These are phyloP conservation scores for Echinochloa phyllopogon DNA, from an alignment of 176 grass and related monocot genomes.

Conservation along the genomic window DNA sequence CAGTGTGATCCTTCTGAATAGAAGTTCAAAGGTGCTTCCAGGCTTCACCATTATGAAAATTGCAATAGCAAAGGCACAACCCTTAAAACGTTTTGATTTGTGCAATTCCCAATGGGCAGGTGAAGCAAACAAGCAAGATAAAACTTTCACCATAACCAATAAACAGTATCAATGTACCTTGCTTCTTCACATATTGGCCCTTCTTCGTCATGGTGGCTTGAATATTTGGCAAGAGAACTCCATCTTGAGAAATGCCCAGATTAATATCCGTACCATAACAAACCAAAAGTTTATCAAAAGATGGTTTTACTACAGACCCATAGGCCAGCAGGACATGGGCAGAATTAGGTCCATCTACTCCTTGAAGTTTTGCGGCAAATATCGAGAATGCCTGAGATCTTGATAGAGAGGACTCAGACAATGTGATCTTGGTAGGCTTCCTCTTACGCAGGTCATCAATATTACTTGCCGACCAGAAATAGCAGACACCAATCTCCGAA, in stretches of 20 bases:
- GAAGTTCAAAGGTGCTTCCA: not conserved
- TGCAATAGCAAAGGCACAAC: not conserved
- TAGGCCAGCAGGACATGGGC: slow-evolving; percentile 75
- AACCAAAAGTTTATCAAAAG: slow-evolving; percentile 79
- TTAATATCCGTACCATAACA: slow-evolving; percentile 72
- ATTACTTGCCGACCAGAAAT: slow-evolving; percentile 82
- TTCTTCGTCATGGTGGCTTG: slow-evolving; percentile 51
- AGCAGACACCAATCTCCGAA: slow-evolving; percentile 83
- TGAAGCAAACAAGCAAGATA: not conserved
- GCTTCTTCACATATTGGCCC: slow-evolving; percentile 53
- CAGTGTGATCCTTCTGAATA: slow-evolving; percentile 1
- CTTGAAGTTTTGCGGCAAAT: slow-evolving; percentile 82
- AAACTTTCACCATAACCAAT: slow-evolving; percentile 21
- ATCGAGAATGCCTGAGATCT: slow-evolving; percentile 57
- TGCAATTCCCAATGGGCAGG: not conserved
- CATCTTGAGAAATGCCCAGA: slow-evolving; percentile 68
- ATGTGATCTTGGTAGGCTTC: slow-evolving; percentile 75
- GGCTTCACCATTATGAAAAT: not conserved
- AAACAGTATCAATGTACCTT: slow-evolving; percentile 54
- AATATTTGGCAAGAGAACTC: slow-evolving; percentile 71
- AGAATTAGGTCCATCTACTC: slow-evolving; percentile 61
- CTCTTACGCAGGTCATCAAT: slow-evolving; percentile 65
- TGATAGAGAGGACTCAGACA: slow-evolving; percentile 52
- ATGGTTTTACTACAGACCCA: slow-evolving; percentile 89
- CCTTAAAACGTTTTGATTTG: not conserved